Base-by-base conservation (phyloP, 805 yeast species). In the Spathaspora passalidarum region DNA sequence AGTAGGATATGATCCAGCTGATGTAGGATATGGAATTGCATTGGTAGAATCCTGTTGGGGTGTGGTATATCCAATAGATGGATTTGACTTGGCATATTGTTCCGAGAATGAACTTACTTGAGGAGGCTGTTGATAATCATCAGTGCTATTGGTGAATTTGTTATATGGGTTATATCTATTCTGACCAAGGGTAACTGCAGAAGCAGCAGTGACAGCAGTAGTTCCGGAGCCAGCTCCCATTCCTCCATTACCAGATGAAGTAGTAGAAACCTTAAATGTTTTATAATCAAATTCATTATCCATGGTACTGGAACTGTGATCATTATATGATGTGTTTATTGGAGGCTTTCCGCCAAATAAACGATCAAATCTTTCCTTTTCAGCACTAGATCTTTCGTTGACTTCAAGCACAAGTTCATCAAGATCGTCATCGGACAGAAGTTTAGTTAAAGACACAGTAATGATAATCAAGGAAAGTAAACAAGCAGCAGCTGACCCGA, bases 401-500 rank as follows among this genome's bases (percentile, higher is more conserved):
- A 13, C 34, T 3, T 29, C 17, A 6, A 29, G 16, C 8, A 17
- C 34, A 11, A 29, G 16, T 29, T 29, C 16, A n/a, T 29, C 17
- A 29, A 29, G 3, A 13, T 29, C 34, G 4, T 29, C 34, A 11
- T 13, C 16, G 14, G 34, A 29, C 4, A 49, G 50, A 9, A 43
- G 72, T 21, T 79, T 53, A 23, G 55, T 55, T 36, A 62, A 56
- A 4, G 60, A 55, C 14, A 68, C 47, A 42, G 78, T 70, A 23
- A 78, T 65, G 36, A 80, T 60, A 5, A 86, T 78, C 2, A 83
- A 49, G 1, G 81, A 63, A 2, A 81, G 44, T 47, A 86, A 65
- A 45, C 75, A 73, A 44, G 82, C 63, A 0, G 73, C 84, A 10
- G 87, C 84, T 3, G 88, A 76, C 1, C 85, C 89, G 22, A 86